phyloP scores from a whole-genome alignment of 2,329 filamentous ascomycete genomes.

The Cordyceps javanica region DNA sequence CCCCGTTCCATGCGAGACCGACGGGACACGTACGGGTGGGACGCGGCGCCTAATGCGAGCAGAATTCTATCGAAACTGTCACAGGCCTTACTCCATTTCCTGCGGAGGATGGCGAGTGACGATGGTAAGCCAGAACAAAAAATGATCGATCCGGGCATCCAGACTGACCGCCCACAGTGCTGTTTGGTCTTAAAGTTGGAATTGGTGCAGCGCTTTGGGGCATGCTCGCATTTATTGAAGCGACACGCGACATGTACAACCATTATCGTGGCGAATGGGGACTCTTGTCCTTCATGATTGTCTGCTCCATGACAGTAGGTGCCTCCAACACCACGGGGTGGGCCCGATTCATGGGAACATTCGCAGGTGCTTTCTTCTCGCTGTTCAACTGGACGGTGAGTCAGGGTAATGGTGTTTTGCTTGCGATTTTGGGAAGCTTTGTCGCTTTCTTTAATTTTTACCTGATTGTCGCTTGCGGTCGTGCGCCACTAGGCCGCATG shows the following conservation, averaged over 20 bases:
- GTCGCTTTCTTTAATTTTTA: conserved; percentile 77
- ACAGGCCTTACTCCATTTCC: conserved; percentile 33
- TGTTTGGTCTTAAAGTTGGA: conserved; percentile 83
- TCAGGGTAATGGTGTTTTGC: conserved; percentile 60
- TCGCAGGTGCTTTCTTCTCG: conserved; percentile 68
- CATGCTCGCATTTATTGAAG: conserved; percentile 70
- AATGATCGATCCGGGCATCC: not conserved
- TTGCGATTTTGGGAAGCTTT: conserved; percentile 71
- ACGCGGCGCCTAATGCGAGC: conserved; percentile 37
- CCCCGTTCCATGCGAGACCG: conserved; percentile 40
- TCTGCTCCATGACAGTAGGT: conserved; percentile 91
- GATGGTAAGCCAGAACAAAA: conserved; percentile 34
- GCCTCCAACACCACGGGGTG: conserved; percentile 84
- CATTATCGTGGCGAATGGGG: conserved; percentile 93
- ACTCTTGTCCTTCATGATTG: conserved; percentile 90
- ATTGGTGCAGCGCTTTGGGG: conserved; percentile 79
- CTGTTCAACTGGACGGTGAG: conserved; percentile 70
- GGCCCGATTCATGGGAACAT: conserved; percentile 75
- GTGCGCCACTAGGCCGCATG: conserved; percentile 81
- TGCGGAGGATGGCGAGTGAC: conserved; percentile 40
- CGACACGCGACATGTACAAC: conserved; percentile 67
- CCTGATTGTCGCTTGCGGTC: conserved; percentile 71
- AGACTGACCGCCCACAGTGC: conserved; percentile 28
- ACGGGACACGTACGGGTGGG: conserved; percentile 43
- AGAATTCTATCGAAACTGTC: conserved; percentile 34